Percentiles rank a stretch among this genome's conserved stretches.
Evolutionary conservation across 192 early-diverging fungal species (phyloP).

Genomic region (Diversispora epigaea): DNA sequence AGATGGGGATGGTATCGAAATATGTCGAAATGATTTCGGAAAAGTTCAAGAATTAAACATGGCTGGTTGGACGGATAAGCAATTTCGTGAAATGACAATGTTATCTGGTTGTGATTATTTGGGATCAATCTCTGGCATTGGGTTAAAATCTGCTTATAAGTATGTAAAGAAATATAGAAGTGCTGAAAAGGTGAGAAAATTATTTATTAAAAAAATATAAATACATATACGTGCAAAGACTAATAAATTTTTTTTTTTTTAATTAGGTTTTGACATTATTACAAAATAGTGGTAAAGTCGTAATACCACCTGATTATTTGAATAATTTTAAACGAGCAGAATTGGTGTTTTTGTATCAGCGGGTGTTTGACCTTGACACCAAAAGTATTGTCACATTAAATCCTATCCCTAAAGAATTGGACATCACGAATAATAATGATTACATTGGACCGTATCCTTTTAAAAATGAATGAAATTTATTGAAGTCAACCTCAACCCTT

Average conservation of each 20-base stretch:
- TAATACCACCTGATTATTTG: constrained; percentile 67
- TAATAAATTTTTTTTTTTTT: not conserved
- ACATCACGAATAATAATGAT: constrained; percentile 41
- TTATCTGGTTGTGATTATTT: constrained; percentile 98
- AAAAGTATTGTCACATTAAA: constrained; percentile 58
- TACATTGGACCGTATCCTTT: constrained; percentile 58
- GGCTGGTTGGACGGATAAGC: constrained; percentile 53
- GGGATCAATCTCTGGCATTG: constrained; percentile 78
- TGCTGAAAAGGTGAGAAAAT: constrained; percentile 38
- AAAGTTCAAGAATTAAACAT: constrained; percentile 51
- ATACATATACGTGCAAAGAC: not conserved
- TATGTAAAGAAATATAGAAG: constrained; percentile 51
- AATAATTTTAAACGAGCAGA: constrained; percentile 73
- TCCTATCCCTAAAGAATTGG: constrained; percentile 46
- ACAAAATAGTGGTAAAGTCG: constrained; percentile 39
- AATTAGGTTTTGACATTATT: constrained; percentile 34
- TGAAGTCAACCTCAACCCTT: too few species aligned
- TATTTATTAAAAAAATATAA: constrained; percentile 27
- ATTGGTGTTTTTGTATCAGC: constrained; percentile 84
- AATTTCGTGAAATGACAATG: constrained; percentile 90
- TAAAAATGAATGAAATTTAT: too few species aligned
- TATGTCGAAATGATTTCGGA: constrained; percentile 56
- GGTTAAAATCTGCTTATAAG: constrained; percentile 75
- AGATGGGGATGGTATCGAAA: constrained; percentile 66
- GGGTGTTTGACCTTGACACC: constrained; percentile 75